Percentiles rank a stretch among this genome's conserved stretches.
Conservation (phyloP, 176 grass and related monocot genomes). For the Guadua angustifolia region DNA sequence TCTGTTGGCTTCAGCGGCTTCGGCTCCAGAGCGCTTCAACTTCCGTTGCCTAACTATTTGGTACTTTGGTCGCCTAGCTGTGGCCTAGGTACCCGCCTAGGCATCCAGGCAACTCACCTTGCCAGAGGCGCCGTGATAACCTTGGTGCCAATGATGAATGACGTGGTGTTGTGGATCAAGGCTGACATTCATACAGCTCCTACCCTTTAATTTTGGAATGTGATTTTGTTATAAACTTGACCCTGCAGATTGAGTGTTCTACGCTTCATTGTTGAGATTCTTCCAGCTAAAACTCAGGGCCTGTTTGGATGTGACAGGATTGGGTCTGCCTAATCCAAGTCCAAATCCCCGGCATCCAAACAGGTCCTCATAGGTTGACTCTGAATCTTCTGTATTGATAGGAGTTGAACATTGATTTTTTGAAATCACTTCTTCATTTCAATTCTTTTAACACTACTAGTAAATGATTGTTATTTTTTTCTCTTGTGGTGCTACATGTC, state of each 20-base stretch:
- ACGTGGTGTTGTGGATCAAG: background rate
- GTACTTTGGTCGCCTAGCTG: too few species aligned
- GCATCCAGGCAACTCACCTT: too few species aligned
- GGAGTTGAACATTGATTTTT: conserved; percentile 2
- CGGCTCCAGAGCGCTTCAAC: too few species aligned
- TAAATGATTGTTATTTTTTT: conserved; percentile 6
- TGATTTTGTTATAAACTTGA: conserved; percentile 23
- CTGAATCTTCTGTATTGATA: conserved; percentile 38
- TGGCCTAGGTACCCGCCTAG: too few species aligned
- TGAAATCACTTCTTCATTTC: background rate
- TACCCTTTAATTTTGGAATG: background rate
- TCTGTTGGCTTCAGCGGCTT: too few species aligned
- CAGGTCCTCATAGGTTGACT: background rate
- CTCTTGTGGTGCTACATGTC: conserved; percentile 38
- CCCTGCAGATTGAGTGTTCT: conserved; percentile 10
- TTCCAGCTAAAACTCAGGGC: conserved; percentile 12
- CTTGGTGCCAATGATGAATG: background rate
- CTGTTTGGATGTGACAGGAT: background rate
- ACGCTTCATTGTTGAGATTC: conserved; percentile 18
- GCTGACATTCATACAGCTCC: background rate
- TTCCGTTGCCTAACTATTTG: too few species aligned
- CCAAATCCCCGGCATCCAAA: background rate
- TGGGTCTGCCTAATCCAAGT: background rate
- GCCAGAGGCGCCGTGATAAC: too few species aligned
- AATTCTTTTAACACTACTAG: conserved; percentile 12